phyloP scores from a whole-genome alignment of 2,329 filamentous ascomycete genomes.

The Hymenoscyphus fructigenus region DNA sequence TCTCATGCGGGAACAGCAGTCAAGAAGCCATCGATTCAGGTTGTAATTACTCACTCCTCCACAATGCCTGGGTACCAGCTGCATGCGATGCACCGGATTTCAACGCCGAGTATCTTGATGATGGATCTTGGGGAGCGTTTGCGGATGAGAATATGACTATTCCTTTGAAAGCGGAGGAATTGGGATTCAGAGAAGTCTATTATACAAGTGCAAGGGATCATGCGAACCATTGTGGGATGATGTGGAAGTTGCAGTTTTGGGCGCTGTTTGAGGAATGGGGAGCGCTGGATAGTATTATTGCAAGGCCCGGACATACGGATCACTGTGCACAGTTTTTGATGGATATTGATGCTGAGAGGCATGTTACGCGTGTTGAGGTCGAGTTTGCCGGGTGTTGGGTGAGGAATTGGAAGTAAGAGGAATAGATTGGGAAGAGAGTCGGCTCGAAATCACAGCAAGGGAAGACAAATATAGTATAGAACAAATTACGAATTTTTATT shows the following conservation, averaged over 20 bases:
- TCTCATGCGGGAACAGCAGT: background rate
- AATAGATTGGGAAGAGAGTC: too few species aligned
- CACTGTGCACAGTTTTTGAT: background rate
- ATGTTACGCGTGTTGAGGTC: background rate
- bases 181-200: background rate
- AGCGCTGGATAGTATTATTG: background rate
- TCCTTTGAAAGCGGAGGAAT: background rate
- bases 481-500: background rate
- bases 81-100: background rate
- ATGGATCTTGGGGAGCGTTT: background rate
- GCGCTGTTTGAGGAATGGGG: conserved; percentile 38
- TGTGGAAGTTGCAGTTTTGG: conserved; percentile 42
- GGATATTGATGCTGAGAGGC: background rate
- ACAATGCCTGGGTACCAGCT: background rate
- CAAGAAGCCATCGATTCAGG: background rate
- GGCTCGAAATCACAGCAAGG: too few species aligned
- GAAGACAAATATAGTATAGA: background rate
- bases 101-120: background rate
- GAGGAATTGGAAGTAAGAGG: background rate
- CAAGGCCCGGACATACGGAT: background rate
- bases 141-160: background rate
- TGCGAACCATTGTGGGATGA: conserved; percentile 41
- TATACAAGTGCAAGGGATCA: conserved; percentile 28
- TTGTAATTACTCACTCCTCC: background rate
- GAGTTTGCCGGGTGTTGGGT: background rate